These are phyloP conservation scores for Sarcomyxa edulis DNA, from an alignment of 768 basidiomycete species.

Conservation along the genomic window DNA sequence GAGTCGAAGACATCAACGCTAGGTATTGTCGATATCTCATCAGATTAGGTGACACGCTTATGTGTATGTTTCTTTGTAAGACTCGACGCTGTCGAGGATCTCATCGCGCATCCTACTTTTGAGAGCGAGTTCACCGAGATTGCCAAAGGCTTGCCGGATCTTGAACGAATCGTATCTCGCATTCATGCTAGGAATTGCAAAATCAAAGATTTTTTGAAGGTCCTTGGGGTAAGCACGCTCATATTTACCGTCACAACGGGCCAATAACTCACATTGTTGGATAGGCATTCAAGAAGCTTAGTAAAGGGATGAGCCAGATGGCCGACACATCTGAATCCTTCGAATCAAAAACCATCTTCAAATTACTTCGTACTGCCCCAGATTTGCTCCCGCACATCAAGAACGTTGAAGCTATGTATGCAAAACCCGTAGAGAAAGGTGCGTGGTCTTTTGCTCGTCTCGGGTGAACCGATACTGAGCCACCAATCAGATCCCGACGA, in stretches of 20 bases:
- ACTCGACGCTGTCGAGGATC: slow-evolving; percentile 90
- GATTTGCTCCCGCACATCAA: slow-evolving; percentile 69
- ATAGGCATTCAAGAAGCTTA: slow-evolving; percentile 74
- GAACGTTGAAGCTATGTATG: slow-evolving; percentile 70
- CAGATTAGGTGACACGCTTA: background rate
- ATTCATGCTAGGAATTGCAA: slow-evolving; percentile 91
- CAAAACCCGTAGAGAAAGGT: slow-evolving; percentile 58
- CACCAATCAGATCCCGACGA: slow-evolving; percentile 49
- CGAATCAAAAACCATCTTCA: slow-evolving; percentile 68
- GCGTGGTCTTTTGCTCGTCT: slow-evolving; percentile 5
- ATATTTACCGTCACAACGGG: background rate
- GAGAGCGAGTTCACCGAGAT: slow-evolving; percentile 69
- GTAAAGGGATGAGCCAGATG: slow-evolving; percentile 57
- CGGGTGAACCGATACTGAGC: background rate
- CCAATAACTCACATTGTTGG: background rate
- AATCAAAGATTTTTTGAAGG: slow-evolving; percentile 82
- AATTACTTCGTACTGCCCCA: slow-evolving; percentile 75
- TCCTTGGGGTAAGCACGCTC: slow-evolving; percentile 52
- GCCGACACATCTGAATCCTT: slow-evolving; percentile 67
- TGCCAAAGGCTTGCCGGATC: slow-evolving; percentile 82
- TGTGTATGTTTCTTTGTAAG: slow-evolving; percentile 36
- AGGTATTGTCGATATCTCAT: slow-evolving; percentile 41
- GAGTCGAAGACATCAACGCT: slow-evolving; percentile 81
- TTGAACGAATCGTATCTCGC: slow-evolving; percentile 91
- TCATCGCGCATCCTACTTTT: slow-evolving; percentile 76